Conservation (phyloP, 1,284 basidiomycete genomes). For the Volvariella surrecta region DNA sequence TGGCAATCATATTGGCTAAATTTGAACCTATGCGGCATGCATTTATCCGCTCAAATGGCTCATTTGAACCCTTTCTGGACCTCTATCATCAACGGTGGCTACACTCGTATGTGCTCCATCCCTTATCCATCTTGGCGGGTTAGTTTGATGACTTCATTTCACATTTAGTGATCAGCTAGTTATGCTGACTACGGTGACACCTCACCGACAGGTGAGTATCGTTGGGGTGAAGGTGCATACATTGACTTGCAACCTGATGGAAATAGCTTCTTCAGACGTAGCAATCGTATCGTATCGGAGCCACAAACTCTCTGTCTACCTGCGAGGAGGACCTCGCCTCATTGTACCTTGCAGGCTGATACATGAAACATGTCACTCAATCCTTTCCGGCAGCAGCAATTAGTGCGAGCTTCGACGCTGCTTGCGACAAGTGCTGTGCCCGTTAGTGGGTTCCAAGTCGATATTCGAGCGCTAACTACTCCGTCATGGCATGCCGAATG, state of each 20-base stretch:
- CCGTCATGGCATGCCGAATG: too few relatives aligned
- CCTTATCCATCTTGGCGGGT: conserved; percentile 1
- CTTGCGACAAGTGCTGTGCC: too few relatives aligned
- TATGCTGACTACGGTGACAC: conserved; percentile 69
- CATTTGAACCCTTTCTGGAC: conserved; percentile 72
- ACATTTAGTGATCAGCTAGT: conserved; percentile 72
- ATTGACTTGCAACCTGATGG: conserved; percentile 86
- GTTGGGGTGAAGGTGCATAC: conserved; percentile 48
- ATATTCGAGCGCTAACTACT: too few relatives aligned
- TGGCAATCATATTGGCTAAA: conserved; percentile 68
- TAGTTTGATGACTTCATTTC: conserved; percentile 1
- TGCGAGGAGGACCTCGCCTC: too few relatives aligned
- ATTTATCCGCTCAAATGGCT: conserved; percentile 58
- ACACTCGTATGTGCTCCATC: conserved; percentile 63
- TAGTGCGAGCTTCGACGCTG: too few relatives aligned
- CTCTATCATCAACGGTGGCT: conserved; percentile 80
- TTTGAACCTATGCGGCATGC: conserved; percentile 76
- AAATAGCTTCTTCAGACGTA: too few relatives aligned
- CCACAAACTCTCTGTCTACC: too few relatives aligned
- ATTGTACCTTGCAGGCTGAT: too few relatives aligned
- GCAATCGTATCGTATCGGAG: too few relatives aligned
- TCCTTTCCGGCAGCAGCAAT: too few relatives aligned
- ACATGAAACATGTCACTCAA: too few relatives aligned
- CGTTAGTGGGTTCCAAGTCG: too few relatives aligned
- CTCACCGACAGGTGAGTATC: conserved; percentile 69